Evolutionary conservation across 2,329 filamentous ascomycete species (phyloP).

Genomic region (Diplocarpon rosae): DNA sequence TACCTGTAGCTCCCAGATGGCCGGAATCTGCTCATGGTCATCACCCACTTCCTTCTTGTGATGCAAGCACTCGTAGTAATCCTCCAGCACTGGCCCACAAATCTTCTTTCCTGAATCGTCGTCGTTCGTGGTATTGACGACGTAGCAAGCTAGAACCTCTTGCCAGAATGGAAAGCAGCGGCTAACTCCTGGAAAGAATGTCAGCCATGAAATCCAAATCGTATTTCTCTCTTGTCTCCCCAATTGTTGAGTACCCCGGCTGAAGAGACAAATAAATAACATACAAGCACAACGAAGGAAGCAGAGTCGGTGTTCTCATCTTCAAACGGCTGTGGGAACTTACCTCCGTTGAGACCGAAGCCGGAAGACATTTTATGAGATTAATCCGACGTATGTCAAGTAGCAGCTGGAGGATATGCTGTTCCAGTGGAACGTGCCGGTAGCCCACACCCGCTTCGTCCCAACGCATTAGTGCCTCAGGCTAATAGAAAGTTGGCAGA

Average conservation of each 20-base stretch:
- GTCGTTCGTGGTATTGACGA: slow-evolving; percentile 76
- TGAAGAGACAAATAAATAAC: no score
- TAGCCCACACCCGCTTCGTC: slow-evolving; percentile 1
- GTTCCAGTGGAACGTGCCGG: slow-evolving; percentile 14
- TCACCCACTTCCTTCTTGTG: slow-evolving; percentile 89
- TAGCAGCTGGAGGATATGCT: slow-evolving; percentile 8
- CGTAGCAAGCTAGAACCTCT: slow-evolving; percentile 96
- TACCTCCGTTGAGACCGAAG: slow-evolving; percentile 73
- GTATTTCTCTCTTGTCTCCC: no score
- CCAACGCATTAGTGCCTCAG: slow-evolving; percentile 16
- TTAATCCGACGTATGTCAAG: slow-evolving; percentile 14
- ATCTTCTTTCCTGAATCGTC: slow-evolving; percentile 76
- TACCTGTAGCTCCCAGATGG: background rate
- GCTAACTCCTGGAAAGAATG: slow-evolving; percentile 26
- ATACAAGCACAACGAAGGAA: no score
- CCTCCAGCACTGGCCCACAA: slow-evolving; percentile 75
- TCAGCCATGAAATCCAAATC: slow-evolving; percentile 17
- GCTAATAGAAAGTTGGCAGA: background rate
- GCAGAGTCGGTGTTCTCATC: no score
- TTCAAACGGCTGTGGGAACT: slow-evolving; percentile 21
- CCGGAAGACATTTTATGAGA: slow-evolving; percentile 59
- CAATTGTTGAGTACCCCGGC: no score
- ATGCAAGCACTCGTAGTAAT: slow-evolving; percentile 98
- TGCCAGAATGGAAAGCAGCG: slow-evolving; percentile 99
- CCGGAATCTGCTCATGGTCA: background rate